Percentiles rank a stretch among this genome's conserved stretches.
Evolutionary conservation across 495 filamentous ascomycete species (phyloP).

Genomic region (Xylaria cubensis): DNA sequence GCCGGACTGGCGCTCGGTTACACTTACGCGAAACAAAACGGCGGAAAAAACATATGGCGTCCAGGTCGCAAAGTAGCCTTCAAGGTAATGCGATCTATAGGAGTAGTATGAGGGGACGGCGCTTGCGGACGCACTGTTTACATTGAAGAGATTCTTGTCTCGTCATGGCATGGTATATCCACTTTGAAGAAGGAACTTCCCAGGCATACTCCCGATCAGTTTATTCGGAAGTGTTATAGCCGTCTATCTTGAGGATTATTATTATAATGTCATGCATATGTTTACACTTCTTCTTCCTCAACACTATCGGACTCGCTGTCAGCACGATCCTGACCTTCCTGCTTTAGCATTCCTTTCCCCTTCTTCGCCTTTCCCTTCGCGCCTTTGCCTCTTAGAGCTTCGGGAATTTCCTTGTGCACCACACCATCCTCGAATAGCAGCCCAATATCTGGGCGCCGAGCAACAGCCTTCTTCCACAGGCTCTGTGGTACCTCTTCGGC

Average conservation of each 20-base stretch:
- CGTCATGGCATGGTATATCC: neutral
- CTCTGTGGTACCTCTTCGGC: conserved; percentile 41
- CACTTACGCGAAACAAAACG: conserved; percentile 35
- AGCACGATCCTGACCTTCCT: conserved; percentile 39
- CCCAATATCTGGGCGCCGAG: conserved; percentile 43
- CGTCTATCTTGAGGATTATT: neutral
- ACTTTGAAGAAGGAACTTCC: neutral
- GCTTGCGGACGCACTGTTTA: neutral
- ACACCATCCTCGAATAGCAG: conserved; percentile 45
- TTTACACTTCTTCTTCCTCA: conserved; percentile 21
- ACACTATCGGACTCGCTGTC: conserved; percentile 39
- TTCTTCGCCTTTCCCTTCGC: conserved; percentile 48
- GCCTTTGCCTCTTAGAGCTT: conserved; percentile 51
- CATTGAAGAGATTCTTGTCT: neutral
- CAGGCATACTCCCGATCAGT: neutral
- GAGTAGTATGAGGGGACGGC: conserved; percentile 22
- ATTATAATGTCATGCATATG: conserved; percentile 11
- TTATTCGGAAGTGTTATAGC: conserved; percentile 13
- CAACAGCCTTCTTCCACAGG: conserved; percentile 47
- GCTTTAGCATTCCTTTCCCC: conserved; percentile 43
- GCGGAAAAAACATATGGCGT: conserved; percentile 33
- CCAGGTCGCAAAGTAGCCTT: conserved; percentile 34
- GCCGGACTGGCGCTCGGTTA: conserved; percentile 32
- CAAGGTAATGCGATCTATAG: conserved; percentile 19
- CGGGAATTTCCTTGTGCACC: conserved; percentile 52